A percentile compares a stretch with the other conserved stretches of the same genome.
These are phyloP conservation scores for Vitis rupestris DNA, from an alignment of 164 flowering plant genomes.

Conservation along the genomic window DNA sequence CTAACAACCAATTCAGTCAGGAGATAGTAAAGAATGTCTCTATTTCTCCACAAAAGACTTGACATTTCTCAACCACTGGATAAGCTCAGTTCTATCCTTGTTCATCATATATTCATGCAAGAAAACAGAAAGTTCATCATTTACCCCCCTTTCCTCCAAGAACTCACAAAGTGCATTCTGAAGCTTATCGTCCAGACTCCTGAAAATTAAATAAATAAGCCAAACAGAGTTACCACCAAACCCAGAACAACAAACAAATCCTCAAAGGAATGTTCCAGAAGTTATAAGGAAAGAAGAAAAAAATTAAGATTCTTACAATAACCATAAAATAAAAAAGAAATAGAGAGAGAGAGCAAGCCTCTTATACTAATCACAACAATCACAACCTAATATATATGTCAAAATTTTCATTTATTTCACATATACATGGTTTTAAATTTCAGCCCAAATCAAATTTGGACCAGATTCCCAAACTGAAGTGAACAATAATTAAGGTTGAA, in stretches of 20 bases:
- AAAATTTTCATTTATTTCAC: too few species aligned
- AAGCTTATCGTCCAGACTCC: slow-evolving; percentile 32
- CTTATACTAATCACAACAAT: too few species aligned
- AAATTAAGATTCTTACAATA: background rate
- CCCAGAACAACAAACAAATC: background rate
- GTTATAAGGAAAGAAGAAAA: too few species aligned
- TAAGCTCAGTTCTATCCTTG: slow-evolving; percentile 52
- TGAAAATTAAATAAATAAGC: slow-evolving; percentile 14
- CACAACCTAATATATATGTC: too few species aligned
- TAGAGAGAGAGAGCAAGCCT: too few species aligned
- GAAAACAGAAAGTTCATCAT: slow-evolving; percentile 40
- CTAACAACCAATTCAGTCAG: background rate
- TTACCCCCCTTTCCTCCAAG: slow-evolving; percentile 47
- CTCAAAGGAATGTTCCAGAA: too few species aligned
- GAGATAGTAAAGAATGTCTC: background rate
- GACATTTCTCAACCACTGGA: slow-evolving; percentile 41
- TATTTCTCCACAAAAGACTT: slow-evolving; percentile 35
- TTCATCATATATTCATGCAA: slow-evolving; percentile 54
- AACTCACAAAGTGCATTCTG: slow-evolving; percentile 29
- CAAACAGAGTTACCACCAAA: background rate
- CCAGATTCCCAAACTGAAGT: too few species aligned
- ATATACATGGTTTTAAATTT: too few species aligned
- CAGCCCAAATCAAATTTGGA: too few species aligned
- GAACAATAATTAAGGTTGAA: too few species aligned
- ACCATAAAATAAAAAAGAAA: background rate